These are phyloP conservation scores for Elsinoe arachidis DNA, from an alignment of 2,329 filamentous ascomycete genomes.

Conservation along the genomic window DNA sequence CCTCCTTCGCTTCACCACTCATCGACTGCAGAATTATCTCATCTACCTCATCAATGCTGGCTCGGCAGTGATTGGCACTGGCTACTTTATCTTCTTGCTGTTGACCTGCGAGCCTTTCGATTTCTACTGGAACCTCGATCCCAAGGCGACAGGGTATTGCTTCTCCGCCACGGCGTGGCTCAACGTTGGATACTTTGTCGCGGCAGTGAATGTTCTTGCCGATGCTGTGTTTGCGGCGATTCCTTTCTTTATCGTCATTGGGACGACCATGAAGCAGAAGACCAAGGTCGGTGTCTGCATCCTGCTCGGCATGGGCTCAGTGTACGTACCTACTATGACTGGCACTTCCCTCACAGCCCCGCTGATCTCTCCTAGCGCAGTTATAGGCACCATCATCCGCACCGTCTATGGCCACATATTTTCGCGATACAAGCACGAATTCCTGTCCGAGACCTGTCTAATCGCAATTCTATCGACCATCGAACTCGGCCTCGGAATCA, in stretches of 20 bases:
- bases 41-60: constrained; percentile 39
- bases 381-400: constrained; percentile 42
- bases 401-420: constrained; percentile 35
- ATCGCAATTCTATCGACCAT: constrained; percentile 28
- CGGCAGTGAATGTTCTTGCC: constrained; percentile 31
- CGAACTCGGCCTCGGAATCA: constrained; percentile 28
- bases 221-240: constrained; percentile 35
- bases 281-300: constrained; percentile 32
- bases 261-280: constrained; percentile 31
- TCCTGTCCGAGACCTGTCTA: constrained; percentile 36
- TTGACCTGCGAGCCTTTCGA: constrained; percentile 46
- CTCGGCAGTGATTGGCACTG: constrained; percentile 36
- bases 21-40: constrained; percentile 36
- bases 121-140: constrained; percentile 43
- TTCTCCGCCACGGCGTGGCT: constrained; percentile 41
- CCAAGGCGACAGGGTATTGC: constrained; percentile 33
- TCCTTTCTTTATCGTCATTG: constrained; percentile 34
- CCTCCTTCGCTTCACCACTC: constrained; percentile 44
- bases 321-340: constrained; percentile 27
- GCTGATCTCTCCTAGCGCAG: constrained; percentile 31
- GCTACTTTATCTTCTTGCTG: constrained; percentile 44
- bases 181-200: constrained; percentile 27
- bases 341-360: neutral
- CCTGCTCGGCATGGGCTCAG: constrained; percentile 33
- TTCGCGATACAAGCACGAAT: constrained; percentile 31